phyloP scores from a whole-genome alignment of 305 asterid genomes.

The Ruellia speciosa region DNA sequence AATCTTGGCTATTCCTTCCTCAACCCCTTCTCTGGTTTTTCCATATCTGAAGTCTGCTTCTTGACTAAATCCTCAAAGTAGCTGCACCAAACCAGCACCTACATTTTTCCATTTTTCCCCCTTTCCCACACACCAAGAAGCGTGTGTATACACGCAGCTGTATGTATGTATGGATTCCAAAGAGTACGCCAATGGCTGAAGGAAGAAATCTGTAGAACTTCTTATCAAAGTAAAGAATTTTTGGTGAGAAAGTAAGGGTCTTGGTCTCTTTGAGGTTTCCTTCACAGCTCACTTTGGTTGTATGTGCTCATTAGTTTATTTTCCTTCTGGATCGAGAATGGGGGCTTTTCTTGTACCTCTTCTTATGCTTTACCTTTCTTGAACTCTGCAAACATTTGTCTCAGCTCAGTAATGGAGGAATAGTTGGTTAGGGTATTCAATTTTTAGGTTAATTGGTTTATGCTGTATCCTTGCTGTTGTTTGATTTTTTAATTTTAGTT shows the following conservation, averaged over 20 bases:
- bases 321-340: slow-evolving; percentile 15
- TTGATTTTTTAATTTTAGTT: not conserved
- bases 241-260: slow-evolving; percentile 14
- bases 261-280: slow-evolving; percentile 22
- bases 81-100: slow-evolving; percentile 26
- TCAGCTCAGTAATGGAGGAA: slow-evolving; percentile 14
- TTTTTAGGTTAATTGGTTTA: slow-evolving; percentile 3
- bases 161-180: not conserved
- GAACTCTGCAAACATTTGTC: slow-evolving; percentile 19
- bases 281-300: slow-evolving; percentile 21
- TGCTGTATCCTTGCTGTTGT: not conserved
- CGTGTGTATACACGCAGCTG: slow-evolving; percentile 5
- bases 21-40: slow-evolving; percentile 8
- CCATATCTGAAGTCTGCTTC: slow-evolving; percentile 10
- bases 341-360: not conserved
- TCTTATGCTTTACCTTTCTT: slow-evolving; percentile 11
- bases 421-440: not conserved
- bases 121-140: not conserved
- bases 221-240: slow-evolving; percentile 39
- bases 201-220: slow-evolving; percentile 23
- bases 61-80: slow-evolving; percentile 22
- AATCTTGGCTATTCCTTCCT: slow-evolving; percentile 1
- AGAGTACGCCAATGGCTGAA: slow-evolving; percentile 25
- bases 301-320: slow-evolving; percentile 5
- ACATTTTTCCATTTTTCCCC: slow-evolving; percentile 17